These are phyloP conservation scores for Rhizophagus sp. DNA, from an alignment of 192 early-diverging fungal species.

Conservation along the genomic window DNA sequence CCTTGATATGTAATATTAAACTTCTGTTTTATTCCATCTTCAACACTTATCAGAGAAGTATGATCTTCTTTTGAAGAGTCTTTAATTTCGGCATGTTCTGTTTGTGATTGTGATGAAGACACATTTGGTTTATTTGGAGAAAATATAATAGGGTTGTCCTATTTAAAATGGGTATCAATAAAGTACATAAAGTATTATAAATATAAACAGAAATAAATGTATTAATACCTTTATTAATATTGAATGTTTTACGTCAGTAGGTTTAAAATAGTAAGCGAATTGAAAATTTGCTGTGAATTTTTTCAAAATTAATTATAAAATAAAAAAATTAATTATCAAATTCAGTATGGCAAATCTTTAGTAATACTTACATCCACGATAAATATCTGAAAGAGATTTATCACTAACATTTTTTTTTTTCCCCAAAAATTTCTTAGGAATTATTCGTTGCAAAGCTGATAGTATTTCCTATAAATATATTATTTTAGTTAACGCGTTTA, in stretches of 20 bases:
- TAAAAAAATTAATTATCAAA: neutral
- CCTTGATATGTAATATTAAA: constrained; percentile 14
- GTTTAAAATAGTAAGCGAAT: constrained; percentile 26
- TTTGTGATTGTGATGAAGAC: neutral
- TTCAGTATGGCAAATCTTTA: neutral
- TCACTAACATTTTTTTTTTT: neutral
- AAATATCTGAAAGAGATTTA: constrained; percentile 14
- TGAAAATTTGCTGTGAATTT: constrained; percentile 21
- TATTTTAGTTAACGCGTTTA: neutral
- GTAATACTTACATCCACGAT: constrained; percentile 1
- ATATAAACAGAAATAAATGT: neutral
- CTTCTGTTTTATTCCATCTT: constrained; percentile 6
- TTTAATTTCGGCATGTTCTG: neutral
- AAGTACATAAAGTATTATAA: neutral
- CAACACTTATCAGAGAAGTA: neutral
- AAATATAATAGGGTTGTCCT: neutral
- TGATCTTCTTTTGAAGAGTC: neutral
- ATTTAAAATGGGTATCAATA: neutral
- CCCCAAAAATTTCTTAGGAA: constrained; percentile 13
- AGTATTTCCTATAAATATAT: constrained; percentile 14
- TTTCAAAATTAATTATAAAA: neutral
- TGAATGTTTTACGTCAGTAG: constrained; percentile 17
- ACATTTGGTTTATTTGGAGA: neutral
- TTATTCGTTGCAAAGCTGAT: constrained; percentile 11
- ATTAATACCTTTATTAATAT: constrained; percentile 7